These are phyloP conservation scores for Starmerella sirachaensis DNA, from an alignment of 805 yeast genomes.

Conservation along the genomic window DNA sequence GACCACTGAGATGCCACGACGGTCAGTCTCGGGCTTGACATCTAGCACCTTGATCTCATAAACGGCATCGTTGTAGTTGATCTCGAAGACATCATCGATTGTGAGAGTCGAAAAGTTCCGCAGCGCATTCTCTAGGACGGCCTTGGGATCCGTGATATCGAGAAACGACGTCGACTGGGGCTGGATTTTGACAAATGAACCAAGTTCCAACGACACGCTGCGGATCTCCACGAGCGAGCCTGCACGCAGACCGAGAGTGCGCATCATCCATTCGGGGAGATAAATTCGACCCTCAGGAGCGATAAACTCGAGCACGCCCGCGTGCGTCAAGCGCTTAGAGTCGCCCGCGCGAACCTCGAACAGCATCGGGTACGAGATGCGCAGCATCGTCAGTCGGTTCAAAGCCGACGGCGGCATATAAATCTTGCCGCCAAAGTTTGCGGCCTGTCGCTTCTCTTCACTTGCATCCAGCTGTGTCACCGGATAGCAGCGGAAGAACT, in stretches of 20 bases:
- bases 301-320: constrained; percentile 90
- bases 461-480: constrained; percentile 76
- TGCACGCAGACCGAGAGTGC: constrained; percentile 54
- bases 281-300: constrained; percentile 97
- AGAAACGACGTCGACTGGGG: constrained; percentile 91
- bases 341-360: constrained; percentile 47
- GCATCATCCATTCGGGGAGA: constrained; percentile 95
- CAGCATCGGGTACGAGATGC: constrained; percentile 92
- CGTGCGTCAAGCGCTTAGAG: constrained; percentile 51
- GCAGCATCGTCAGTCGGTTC: constrained; percentile 72
- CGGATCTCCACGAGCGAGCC: constrained; percentile 68
- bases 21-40: constrained; percentile 59
- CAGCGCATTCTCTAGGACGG: constrained; percentile 85
- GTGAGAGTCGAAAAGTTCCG: constrained; percentile 83
- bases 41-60: constrained; percentile 78
- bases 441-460: constrained; percentile 42
- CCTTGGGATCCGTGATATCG: constrained; percentile 91
- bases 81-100: constrained; percentile 70
- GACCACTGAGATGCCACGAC: constrained; percentile 75
- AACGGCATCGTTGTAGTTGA: constrained; percentile 66
- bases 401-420: constrained; percentile 89
- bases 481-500: constrained; percentile 86
- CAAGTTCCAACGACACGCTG: constrained; percentile 69
- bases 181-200: constrained; percentile 80
- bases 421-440: constrained; percentile 91